Percentiles rank a stretch among this genome's conserved stretches.
Conservation (phyloP, 1,284 basidiomycete species). For the Puccinia hordei region DNA sequence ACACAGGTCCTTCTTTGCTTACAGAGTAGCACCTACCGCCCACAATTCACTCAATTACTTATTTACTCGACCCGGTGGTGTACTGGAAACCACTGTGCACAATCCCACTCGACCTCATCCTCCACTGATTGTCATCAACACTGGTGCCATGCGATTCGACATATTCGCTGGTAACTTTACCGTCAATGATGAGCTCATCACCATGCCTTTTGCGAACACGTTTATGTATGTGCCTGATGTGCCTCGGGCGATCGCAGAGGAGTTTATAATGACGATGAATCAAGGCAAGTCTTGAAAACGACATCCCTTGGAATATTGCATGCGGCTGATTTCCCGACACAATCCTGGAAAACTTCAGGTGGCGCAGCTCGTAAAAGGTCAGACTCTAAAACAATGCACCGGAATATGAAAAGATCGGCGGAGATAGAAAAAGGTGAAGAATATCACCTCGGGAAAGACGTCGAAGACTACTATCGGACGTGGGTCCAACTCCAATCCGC, state of each 20-base stretch:
- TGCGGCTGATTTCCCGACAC: background rate
- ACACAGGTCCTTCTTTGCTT: slow-evolving; percentile 40
- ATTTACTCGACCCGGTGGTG: slow-evolving; percentile 51
- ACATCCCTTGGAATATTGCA: too few relatives aligned
- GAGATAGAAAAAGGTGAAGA: slow-evolving; percentile 29
- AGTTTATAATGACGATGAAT: slow-evolving; percentile 54
- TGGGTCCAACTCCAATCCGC: slow-evolving; percentile 29
- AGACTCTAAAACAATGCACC: background rate
- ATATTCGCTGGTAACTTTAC: slow-evolving; percentile 57
- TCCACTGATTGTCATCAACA: slow-evolving; percentile 55
- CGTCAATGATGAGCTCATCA: slow-evolving; percentile 61
- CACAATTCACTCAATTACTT: slow-evolving; percentile 54
- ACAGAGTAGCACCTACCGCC: slow-evolving; percentile 35
- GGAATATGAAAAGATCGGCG: background rate
- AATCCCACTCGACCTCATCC: slow-evolving; percentile 47
- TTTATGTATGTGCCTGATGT: slow-evolving; percentile 63
- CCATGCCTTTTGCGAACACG: slow-evolving; percentile 65
- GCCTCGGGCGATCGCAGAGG: slow-evolving; percentile 49
- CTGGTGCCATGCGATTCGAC: slow-evolving; percentile 56
- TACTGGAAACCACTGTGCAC: slow-evolving; percentile 52
- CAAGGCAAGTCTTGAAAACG: slow-evolving; percentile 34
- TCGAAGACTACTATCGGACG: slow-evolving; percentile 27
- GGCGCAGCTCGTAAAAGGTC: slow-evolving; percentile 14
- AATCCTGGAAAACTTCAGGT: background rate
- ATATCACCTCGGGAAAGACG: slow-evolving; percentile 39